Conservation (phyloP, 2,329 filamentous ascomycete species). For the Aureobasidium leucospermi region DNA sequence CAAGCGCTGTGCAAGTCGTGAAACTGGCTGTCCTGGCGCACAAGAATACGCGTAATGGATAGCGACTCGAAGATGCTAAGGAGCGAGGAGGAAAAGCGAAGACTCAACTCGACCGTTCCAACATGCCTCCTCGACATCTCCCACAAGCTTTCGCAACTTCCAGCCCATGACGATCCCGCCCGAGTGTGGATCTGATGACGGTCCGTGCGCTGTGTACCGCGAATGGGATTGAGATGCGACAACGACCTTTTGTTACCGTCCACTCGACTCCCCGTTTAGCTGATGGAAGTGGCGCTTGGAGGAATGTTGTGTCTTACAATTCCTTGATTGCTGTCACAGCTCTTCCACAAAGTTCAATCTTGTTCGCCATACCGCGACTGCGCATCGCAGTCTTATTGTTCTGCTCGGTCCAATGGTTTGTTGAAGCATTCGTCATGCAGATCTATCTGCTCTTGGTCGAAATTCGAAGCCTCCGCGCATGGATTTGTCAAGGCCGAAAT, state of each 20-base stretch:
- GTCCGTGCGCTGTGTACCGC: not conserved
- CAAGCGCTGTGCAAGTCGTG: not conserved
- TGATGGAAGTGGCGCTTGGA: not conserved
- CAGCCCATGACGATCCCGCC: constrained; percentile 5
- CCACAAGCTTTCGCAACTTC: constrained; percentile 5
- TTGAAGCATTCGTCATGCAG: not conserved
- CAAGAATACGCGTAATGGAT: not conserved
- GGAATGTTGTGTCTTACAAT: constrained; percentile 1
- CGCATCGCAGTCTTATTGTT: not conserved
- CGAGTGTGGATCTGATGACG: not conserved
- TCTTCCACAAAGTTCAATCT: not conserved
- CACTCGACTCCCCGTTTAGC: not conserved
- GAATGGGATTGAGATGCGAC: not conserved
- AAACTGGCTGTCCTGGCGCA: not conserved
- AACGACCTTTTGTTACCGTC: not conserved
- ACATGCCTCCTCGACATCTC: constrained; percentile 1
- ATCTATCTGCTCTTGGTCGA: not conserved
- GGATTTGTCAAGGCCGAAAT: not conserved
- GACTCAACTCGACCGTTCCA: not conserved
- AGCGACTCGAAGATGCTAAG: not conserved
- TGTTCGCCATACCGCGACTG: not conserved
- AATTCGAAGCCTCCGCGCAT: not conserved
- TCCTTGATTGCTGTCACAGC: not conserved
- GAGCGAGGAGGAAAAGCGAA: not conserved
- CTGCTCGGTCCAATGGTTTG: not conserved